These are phyloP conservation scores for Sugiyamaella neomexicana DNA, from an alignment of 1,139 yeast genomes.

Conservation along the genomic window DNA sequence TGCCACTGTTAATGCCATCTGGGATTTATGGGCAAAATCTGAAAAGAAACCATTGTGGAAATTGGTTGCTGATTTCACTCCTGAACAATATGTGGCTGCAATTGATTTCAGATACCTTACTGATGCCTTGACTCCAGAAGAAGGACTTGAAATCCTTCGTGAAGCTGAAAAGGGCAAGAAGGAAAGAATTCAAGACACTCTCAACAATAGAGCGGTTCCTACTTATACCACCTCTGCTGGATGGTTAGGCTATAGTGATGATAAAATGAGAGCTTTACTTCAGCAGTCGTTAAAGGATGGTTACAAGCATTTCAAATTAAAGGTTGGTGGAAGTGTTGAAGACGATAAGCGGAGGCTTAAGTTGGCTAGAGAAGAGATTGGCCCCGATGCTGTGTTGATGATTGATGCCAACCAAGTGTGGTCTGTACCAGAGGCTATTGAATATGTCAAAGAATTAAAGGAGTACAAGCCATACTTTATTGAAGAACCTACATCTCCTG, in stretches of 20 bases:
- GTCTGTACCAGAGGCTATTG: slow-evolving; percentile 47
- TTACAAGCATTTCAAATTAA: slow-evolving; percentile 46
- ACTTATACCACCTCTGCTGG: slow-evolving; percentile 50
- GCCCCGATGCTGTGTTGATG: slow-evolving; percentile 41
- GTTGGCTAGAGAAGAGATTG: slow-evolving; percentile 45
- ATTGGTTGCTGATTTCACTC: slow-evolving; percentile 44
- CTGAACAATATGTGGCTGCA: slow-evolving; percentile 47
- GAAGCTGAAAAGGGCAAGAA: slow-evolving; percentile 40
- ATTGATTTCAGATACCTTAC: slow-evolving; percentile 47
- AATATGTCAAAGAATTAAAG: slow-evolving; percentile 42
- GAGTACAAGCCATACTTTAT: slow-evolving; percentile 45
- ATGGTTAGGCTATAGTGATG: slow-evolving; percentile 48
- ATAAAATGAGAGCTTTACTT: slow-evolving; percentile 41
- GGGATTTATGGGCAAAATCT: slow-evolving; percentile 46
- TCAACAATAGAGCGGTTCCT: slow-evolving; percentile 44
- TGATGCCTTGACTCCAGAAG: slow-evolving; percentile 45
- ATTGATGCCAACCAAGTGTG: slow-evolving; percentile 46
- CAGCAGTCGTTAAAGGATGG: slow-evolving; percentile 43
- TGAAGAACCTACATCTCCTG: slow-evolving; percentile 48
- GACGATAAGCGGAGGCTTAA: slow-evolving; percentile 42
- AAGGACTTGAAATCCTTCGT: slow-evolving; percentile 40
- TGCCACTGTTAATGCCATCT: slow-evolving; percentile 42
- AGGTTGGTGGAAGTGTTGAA: slow-evolving; percentile 44
- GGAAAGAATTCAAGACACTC: slow-evolving; percentile 40
- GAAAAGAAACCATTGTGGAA: slow-evolving; percentile 44